These are phyloP conservation scores for Diplogelasinospora grovesii DNA, from an alignment of 495 filamentous ascomycete genomes.

Conservation along the genomic window DNA sequence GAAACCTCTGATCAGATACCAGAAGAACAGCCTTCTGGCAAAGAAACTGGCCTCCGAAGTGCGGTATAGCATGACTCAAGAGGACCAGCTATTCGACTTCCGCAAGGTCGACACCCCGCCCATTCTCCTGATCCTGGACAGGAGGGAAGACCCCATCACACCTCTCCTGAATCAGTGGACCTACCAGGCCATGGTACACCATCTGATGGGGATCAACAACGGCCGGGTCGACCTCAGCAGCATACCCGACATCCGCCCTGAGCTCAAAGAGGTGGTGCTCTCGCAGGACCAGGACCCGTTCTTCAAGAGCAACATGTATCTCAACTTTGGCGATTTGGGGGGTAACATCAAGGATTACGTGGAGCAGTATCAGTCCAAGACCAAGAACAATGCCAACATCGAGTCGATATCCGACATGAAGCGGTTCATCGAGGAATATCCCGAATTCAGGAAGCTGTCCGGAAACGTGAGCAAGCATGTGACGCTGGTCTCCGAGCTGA, in stretches of 20 bases:
- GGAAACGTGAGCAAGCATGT: constrained; percentile 99
- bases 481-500: constrained; percentile 88
- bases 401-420: constrained; percentile 98
- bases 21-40: constrained; percentile 82
- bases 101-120: constrained; percentile 91
- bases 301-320: constrained; percentile 99
- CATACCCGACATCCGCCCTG: constrained; percentile 81
- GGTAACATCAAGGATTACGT: constrained; percentile 99
- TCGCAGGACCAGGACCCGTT: constrained; percentile 98
- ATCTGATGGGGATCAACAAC: constrained; percentile 87
- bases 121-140: constrained; percentile 82
- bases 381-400: constrained; percentile 85
- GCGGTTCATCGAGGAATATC: constrained; percentile 97
- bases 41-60: constrained; percentile 92
- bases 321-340: constrained; percentile 95
- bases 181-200: constrained; percentile 98
- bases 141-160: constrained; percentile 93
- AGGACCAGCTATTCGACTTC: constrained; percentile 97
- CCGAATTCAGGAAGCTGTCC: constrained; percentile 92
- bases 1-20: constrained; percentile 89
- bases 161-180: constrained; percentile 96
- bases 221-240: constrained; percentile 81
- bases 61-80: constrained; percentile 86
- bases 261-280: constrained; percentile 90
- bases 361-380: constrained; percentile 93